Percentiles rank a stretch among this genome's conserved stretches.
phyloP scores from a whole-genome alignment of 75 land plant genomes.

The Pseudotsuga menziesii region DNA sequence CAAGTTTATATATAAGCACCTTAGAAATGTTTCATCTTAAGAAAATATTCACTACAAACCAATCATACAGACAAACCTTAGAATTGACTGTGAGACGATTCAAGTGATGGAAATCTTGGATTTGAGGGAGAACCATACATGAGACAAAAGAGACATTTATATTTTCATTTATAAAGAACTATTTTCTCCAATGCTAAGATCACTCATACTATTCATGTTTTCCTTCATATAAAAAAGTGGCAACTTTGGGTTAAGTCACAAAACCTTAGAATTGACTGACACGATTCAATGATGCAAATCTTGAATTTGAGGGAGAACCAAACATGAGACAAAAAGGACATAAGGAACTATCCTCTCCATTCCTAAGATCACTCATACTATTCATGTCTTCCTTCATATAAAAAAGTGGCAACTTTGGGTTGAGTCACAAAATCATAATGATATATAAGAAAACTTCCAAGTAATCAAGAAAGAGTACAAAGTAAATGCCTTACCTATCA shows the following conservation, averaged over 20 bases:
- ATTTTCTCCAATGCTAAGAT: not conserved
- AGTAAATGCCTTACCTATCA: conserved; percentile 54
- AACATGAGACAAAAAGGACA: not conserved
- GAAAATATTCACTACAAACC: too few species aligned
- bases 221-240: not conserved
- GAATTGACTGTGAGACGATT: not conserved
- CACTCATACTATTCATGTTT: not conserved
- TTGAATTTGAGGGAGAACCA: not conserved
- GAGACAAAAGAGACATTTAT: not conserved
- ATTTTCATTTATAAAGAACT: not conserved
- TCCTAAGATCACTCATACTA: not conserved
- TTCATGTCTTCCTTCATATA: not conserved
- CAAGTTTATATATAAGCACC: too few species aligned
- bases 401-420: not conserved
- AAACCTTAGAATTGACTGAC: not conserved
- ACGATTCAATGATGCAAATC: not conserved
- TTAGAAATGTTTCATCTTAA: too few species aligned
- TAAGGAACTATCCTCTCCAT: not conserved
- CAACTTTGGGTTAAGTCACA: not conserved
- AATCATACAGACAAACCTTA: not conserved
- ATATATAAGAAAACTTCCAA: not conserved
- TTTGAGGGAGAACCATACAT: not conserved
- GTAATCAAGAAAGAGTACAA: not conserved
- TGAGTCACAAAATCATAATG: too few species aligned
- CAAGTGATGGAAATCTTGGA: not conserved